Evolutionary conservation across 2,329 filamentous ascomycete species (phyloP), one percentile per base, ranked within the genome.

Genomic region (Akanthomyces dipterigenus): DNA sequence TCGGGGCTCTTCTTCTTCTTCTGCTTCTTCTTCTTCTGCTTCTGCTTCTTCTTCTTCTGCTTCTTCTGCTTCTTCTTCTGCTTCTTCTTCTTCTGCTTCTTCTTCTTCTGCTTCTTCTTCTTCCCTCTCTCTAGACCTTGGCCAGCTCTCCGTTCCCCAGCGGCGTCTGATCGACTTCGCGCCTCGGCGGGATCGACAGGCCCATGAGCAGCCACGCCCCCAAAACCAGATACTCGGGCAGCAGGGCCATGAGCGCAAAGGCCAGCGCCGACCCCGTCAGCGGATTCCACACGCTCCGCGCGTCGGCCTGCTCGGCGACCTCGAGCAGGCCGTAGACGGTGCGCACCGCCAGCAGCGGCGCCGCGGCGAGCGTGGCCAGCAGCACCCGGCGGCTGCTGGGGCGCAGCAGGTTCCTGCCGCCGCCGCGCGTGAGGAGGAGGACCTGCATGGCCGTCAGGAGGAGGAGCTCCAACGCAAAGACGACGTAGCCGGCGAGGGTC

Each of bases 301-400:
- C 5, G 28, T 28, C 24, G 18, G 59, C 36, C 51, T 64, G 36
- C 5, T 60, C 56, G 8, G 50, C 61, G 24, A 64, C 64, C 55
- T 68, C 63, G 14, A 69, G 49, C 22, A 69, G 62, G 16, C 67
- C 67, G 51, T 66, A 68, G 36, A 65, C 28, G 18, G 63, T 67
- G 28, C 67, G 63, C 18, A 67, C 55, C 42, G 64, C 62, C 57
- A 69, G 64, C 42, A 67, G 65, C 2, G 67, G 65, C n/a, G 58
- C 62, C 8, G 66, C 64, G 18, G 66, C 43, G n/a, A 69, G 64
- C 6, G 62, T 40, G 40, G 57, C 66, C 9, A 45, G 43, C 11
- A 69, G 57, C 43, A 68, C 66, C 36, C 34, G 55, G 12, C 61
- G 63, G 38, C 66, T 67, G 43, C 65, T 65, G 31, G 62, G 62